Percentiles rank a stretch among this genome's conserved stretches.
phyloP scores from a whole-genome alignment of 345 rosid genomes.

The Linum lewisii region DNA sequence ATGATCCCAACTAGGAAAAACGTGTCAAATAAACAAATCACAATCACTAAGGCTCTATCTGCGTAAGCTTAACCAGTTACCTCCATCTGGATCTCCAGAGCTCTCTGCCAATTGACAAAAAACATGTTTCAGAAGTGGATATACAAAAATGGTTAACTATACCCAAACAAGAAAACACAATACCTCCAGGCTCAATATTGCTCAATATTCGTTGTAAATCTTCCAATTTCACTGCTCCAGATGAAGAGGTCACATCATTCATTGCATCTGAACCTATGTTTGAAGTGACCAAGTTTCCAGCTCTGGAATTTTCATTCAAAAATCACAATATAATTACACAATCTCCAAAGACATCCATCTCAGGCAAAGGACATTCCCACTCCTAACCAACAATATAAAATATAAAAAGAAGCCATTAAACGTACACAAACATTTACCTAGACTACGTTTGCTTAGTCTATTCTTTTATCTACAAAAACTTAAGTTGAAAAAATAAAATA shows the following conservation, averaged over 20 bases:
- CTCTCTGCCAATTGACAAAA: constrained; percentile 33
- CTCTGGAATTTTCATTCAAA: constrained; percentile 32
- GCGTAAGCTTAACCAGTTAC: constrained; percentile 19
- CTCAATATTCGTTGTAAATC: constrained; percentile 88
- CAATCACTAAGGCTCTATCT: not conserved
- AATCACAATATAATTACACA: constrained; percentile 3
- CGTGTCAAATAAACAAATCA: not conserved
- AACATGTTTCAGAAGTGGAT: constrained; percentile 19
- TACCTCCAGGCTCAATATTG: constrained; percentile 69
- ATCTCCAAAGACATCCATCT: not conserved
- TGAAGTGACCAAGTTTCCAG: constrained; percentile 64
- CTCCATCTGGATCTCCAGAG: constrained; percentile 67
- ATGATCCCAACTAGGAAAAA: not conserved
- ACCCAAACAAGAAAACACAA: not conserved
- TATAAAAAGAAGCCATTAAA: too few relatives aligned
- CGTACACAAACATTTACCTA: too few relatives aligned
- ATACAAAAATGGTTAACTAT: not conserved
- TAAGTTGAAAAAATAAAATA: too few relatives aligned
- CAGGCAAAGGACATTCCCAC: not conserved
- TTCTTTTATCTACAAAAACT: too few relatives aligned
- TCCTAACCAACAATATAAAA: not conserved
- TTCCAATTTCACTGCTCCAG: constrained; percentile 82
- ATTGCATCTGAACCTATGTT: constrained; percentile 50
- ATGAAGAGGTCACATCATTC: constrained; percentile 64
- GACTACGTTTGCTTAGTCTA: too few relatives aligned